phyloP scores from a whole-genome alignment of 495 filamentous ascomycete genomes.

The Penicillium bovifimosum region DNA sequence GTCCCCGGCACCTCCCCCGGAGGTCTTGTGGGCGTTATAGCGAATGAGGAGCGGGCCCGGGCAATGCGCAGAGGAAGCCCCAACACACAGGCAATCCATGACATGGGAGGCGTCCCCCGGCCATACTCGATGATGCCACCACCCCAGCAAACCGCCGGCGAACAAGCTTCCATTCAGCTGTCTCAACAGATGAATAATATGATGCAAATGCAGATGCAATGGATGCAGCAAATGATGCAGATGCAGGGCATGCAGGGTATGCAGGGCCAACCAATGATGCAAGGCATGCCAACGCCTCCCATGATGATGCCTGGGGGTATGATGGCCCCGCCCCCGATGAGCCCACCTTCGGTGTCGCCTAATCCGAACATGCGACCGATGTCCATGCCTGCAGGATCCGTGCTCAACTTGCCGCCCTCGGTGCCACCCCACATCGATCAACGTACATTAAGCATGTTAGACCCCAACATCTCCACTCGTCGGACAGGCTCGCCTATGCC shows the following conservation, averaged over 20 bases:
- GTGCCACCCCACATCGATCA: constrained; percentile 29
- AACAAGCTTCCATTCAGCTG: constrained; percentile 78
- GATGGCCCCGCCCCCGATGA: constrained; percentile 18
- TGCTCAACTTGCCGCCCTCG: constrained; percentile 4
- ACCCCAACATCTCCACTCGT: constrained; percentile 59
- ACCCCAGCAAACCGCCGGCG: constrained; percentile 38
- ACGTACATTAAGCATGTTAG: constrained; percentile 78
- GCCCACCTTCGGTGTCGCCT: constrained; percentile 7
- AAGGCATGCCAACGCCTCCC: constrained; percentile 20
- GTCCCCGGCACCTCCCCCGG: constrained; percentile 49
- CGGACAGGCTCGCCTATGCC: constrained; percentile 34
- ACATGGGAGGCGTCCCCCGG: constrained; percentile 35
- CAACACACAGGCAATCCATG: constrained; percentile 50
- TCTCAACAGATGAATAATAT: constrained; percentile 83
- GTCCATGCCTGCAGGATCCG: constrained; percentile 33
- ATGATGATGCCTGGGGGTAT: constrained; percentile 12
- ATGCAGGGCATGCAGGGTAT: constrained; percentile 50
- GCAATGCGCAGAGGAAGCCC: constrained; percentile 77
- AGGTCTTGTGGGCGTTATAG: constrained; percentile 88
- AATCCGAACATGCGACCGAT: constrained; percentile 33
- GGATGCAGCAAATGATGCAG: constrained; percentile 71
- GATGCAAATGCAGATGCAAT: constrained; percentile 91
- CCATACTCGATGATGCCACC: constrained; percentile 42
- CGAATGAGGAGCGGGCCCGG: constrained; percentile 70
- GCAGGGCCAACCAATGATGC: constrained; percentile 19